Evolutionary conservation across 305 asterid genomes (phyloP), one percentile per base, ranked within the genome.

Genomic region (Solanum hybrid): DNA sequence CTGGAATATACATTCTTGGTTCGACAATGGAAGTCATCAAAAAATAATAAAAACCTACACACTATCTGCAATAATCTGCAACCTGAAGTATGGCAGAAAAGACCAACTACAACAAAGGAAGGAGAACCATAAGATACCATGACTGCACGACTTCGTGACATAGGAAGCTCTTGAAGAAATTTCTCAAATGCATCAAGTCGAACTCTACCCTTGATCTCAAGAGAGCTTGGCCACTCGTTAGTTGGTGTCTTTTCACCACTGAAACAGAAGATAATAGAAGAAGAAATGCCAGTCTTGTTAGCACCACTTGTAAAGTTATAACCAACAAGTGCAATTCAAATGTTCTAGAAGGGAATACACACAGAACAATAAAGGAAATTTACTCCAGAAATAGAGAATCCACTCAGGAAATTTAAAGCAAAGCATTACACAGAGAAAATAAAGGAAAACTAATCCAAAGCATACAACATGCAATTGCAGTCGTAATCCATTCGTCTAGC

Each of bases 141-240:
- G 95, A 98, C 99, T 91, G 99, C 99, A 94, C 99, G 99, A 27
- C 97, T 95, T 89, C 99, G 97, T 87, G 99, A 98, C 95, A 92
- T 95, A 3, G 98, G 99, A 91, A 98, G 99, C 88, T 95, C 98
- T 93, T 94, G 96, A 87, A 98, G 92, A 92, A 98, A 98, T 90
- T 96, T 98, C 90, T 95, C 99, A 90, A 98, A 98, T 8, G 99
- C 98, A 80, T 95, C 99, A 75, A 97, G 97, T 90, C 97, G 93
- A 87, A 98, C 99, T 93, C 98, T 94, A 80, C 99, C 99, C 93
- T 97, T 97, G 91, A 97, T 93, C 94, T 98, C 99, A 70, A 98
- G 95, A 87, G 99, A 93, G 85, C 90, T 86, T 78, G 99, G 94
- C 99, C 99, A 98, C 92, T 94, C 99, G 92, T 93, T 94, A 32